A percentile compares a stretch with the other conserved stretches of the same genome.
phyloP scores from a whole-genome alignment of 2,329 filamentous ascomycete species.

The Ophiosphaerella narmari region DNA sequence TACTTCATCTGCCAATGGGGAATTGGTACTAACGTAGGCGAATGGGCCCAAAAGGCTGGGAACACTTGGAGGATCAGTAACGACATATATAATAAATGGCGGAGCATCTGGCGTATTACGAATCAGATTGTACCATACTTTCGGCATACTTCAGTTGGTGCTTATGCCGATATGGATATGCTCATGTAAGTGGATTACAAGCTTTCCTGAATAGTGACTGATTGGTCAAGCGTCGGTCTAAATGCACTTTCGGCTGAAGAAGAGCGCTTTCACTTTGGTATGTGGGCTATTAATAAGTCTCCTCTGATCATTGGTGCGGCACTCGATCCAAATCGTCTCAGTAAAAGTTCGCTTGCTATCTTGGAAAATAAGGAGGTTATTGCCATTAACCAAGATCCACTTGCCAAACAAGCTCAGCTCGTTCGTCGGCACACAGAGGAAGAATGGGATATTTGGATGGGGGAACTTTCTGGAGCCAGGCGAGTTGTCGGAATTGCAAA shows the following conservation, averaged over 20 bases:
- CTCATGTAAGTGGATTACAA: constrained; percentile 35
- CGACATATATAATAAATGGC: constrained; percentile 43
- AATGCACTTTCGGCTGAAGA: constrained; percentile 43
- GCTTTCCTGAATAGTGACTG: background rate
- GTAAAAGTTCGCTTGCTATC: constrained; percentile 30
- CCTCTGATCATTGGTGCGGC: constrained; percentile 52
- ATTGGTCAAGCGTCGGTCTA: constrained; percentile 38
- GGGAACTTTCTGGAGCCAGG: constrained; percentile 42
- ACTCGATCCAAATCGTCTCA: constrained; percentile 31
- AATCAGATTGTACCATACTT: constrained; percentile 40
- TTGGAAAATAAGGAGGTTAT: constrained; percentile 60
- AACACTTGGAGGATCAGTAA: constrained; percentile 46
- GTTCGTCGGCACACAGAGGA: constrained; percentile 47
- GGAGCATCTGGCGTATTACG: constrained; percentile 40
- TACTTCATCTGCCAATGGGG: constrained; percentile 49
- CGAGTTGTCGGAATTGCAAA: constrained; percentile 46
- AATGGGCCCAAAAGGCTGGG: constrained; percentile 41
- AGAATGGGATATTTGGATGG: constrained; percentile 46
- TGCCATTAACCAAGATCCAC: constrained; percentile 61
- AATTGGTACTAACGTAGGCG: constrained; percentile 40
- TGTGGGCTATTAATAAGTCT: constrained; percentile 55
- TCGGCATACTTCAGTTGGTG: constrained; percentile 30
- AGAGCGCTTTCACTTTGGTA: constrained; percentile 52
- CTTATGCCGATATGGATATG: constrained; percentile 51
- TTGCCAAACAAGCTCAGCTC: constrained; percentile 59